A percentile compares a stretch with the other conserved stretches of the same genome.
phyloP scores from a whole-genome alignment of 305 asterid species.

The Rubia tinctorum region DNA sequence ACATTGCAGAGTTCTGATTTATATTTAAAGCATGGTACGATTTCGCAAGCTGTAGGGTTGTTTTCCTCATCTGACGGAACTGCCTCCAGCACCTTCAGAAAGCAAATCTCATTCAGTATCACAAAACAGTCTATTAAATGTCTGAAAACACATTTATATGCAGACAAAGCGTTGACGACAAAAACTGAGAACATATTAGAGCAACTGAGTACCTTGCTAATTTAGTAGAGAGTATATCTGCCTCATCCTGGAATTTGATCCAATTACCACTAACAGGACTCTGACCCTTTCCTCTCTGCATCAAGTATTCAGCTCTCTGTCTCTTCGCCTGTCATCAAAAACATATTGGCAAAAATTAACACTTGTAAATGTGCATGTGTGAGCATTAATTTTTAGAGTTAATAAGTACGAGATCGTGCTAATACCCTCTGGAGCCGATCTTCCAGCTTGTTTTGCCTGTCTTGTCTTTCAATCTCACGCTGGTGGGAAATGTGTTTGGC shows the following conservation, averaged over 20 bases:
- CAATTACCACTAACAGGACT: constrained; percentile 33
- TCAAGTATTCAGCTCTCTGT: constrained; percentile 77
- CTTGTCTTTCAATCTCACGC: constrained; percentile 77
- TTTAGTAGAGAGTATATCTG: constrained; percentile 63
- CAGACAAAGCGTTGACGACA: constrained; percentile 10
- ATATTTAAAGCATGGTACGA: constrained; percentile 60
- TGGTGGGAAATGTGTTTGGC: constrained; percentile 62
- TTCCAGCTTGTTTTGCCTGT: constrained; percentile 74
- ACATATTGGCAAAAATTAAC: not conserved
- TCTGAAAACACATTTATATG: not conserved
- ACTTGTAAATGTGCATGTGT: no score
- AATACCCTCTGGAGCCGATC: constrained; percentile 75
- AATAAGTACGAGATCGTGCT: not conserved
- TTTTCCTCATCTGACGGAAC: constrained; percentile 42
- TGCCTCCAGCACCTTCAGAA: constrained; percentile 68
- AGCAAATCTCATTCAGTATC: not conserved
- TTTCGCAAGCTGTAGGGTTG: constrained; percentile 58
- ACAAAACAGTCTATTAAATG: not conserved
- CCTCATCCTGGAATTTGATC: constrained; percentile 57
- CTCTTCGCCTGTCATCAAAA: constrained; percentile 65
- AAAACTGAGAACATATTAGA: not conserved
- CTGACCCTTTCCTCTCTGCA: constrained; percentile 69
- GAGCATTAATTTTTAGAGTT: no score
- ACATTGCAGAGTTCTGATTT: constrained; percentile 55
- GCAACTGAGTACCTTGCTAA: constrained; percentile 52